A percentile compares a stretch with the other conserved stretches of the same genome.
Conservation (phyloP, 2,329 filamentous ascomycete species). For the Fusarium duplospermum region DNA sequence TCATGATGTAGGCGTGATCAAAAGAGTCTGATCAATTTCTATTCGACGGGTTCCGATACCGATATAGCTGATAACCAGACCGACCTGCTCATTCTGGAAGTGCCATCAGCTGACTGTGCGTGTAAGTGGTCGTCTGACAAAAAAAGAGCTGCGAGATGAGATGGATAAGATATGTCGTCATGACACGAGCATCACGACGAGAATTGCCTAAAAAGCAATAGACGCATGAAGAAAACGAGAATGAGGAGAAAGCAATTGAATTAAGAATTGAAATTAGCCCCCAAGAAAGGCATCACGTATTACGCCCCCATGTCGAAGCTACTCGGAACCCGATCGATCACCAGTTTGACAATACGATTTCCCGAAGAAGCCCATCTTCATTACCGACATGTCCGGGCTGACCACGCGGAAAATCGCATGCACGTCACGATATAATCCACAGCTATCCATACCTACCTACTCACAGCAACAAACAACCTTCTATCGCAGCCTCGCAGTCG, state of each 20-base stretch:
- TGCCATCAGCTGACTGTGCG: neutral
- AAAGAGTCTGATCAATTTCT: neutral
- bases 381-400: neutral
- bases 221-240: neutral
- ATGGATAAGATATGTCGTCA: constrained; percentile 3
- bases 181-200: neutral
- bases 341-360: neutral
- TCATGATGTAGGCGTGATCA: neutral
- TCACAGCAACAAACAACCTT: neutral
- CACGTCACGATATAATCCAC: neutral
- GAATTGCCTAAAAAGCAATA: neutral
- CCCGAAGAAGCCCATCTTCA: neutral
- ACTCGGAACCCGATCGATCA: constrained; percentile 31
- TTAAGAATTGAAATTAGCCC: constrained; percentile 1
- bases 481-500: constrained; percentile 2
- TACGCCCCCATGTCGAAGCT: constrained; percentile 10
- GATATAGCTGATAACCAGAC: neutral
- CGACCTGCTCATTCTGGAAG: neutral
- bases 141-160: neutral
- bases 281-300: neutral
- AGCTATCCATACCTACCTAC: too few species aligned
- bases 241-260: neutral
- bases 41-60: neutral
- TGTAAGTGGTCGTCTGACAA: neutral
- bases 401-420: neutral